A percentile compares a stretch with the other conserved stretches of the same genome.
phyloP scores from a whole-genome alignment of 2,329 filamentous ascomycete genomes.

The Fusarium sarcochroum region DNA sequence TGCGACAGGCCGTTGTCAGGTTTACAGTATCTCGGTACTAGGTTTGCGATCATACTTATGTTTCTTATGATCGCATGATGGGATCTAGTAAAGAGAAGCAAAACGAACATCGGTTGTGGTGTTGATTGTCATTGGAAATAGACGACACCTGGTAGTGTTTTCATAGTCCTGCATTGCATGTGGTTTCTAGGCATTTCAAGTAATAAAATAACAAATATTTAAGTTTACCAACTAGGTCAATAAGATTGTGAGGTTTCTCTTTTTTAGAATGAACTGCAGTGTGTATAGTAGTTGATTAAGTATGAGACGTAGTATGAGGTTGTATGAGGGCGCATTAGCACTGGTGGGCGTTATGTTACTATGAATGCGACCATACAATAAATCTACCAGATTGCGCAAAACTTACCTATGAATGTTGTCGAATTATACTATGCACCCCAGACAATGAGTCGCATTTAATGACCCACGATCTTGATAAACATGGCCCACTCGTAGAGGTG shows the following conservation, averaged over 20 bases:
- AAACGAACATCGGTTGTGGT: neutral
- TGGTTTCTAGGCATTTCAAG: neutral
- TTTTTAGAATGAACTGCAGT: too few species aligned
- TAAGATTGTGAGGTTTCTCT: too few species aligned
- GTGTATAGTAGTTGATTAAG: too few species aligned
- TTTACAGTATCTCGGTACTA: neutral
- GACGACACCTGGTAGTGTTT: neutral
- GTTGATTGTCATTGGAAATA: slow-evolving; percentile 2
- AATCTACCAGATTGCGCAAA: neutral
- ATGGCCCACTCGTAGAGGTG: slow-evolving; percentile 21
- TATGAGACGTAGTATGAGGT: neutral
- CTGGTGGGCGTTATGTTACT: neutral
- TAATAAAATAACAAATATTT: neutral
- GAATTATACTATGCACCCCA: slow-evolving; percentile 6
- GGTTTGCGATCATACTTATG: slow-evolving; percentile 8
- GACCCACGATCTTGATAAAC: slow-evolving; percentile 18
- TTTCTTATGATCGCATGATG: slow-evolving; percentile 12
- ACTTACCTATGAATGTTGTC: neutral
- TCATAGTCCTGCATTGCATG: neutral
- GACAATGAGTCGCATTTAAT: slow-evolving; percentile 2
- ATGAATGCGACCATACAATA: neutral
- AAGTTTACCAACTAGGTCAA: neutral
- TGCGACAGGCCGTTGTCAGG: neutral
- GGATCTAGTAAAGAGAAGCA: neutral
- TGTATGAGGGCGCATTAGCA: neutral